These are phyloP conservation scores for Plasmopara halstedii DNA, from an alignment of 352 stramenopile genomes.

Conservation along the genomic window DNA sequence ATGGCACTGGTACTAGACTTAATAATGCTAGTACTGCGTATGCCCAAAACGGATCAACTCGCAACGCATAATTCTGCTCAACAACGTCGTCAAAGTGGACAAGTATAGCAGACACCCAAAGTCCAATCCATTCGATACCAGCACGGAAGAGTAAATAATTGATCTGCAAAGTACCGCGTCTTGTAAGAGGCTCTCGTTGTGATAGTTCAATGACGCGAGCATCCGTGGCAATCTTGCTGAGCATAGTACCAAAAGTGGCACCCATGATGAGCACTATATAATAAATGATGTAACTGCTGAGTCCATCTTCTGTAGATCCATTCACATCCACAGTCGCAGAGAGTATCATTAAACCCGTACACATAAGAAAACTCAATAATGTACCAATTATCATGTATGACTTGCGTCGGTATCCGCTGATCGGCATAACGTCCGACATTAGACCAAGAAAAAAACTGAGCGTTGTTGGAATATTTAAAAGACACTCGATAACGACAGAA, in stretches of 20 bases:
- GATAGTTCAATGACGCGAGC: slow-evolving; percentile 74
- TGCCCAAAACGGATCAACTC: slow-evolving; percentile 41
- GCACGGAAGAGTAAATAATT: slow-evolving; percentile 65
- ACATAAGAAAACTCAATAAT: slow-evolving; percentile 44
- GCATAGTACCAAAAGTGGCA: slow-evolving; percentile 70
- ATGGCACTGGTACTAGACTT: slow-evolving; percentile 48
- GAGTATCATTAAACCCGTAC: slow-evolving; percentile 42
- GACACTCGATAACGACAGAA: slow-evolving; percentile 49
- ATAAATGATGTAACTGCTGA: slow-evolving; percentile 33
- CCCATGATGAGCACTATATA: slow-evolving; percentile 69
- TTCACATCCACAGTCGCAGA: slow-evolving; percentile 36
- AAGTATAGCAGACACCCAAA: slow-evolving; percentile 41
- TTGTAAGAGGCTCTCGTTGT: slow-evolving; percentile 62
- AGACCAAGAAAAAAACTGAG: slow-evolving; percentile 84
- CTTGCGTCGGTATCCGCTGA: slow-evolving; percentile 82
- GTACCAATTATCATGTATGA: slow-evolving; percentile 86
- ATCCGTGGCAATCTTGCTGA: slow-evolving; percentile 81
- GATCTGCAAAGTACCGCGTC: slow-evolving; percentile 66
- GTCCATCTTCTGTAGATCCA: slow-evolving; percentile 15
- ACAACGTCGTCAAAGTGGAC: slow-evolving; percentile 29
- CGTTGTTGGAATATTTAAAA: slow-evolving; percentile 83
- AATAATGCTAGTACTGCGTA: slow-evolving; percentile 45
- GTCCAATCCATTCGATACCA: slow-evolving; percentile 36
- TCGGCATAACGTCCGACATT: slow-evolving; percentile 81
- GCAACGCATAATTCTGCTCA: slow-evolving; percentile 38